Conservation (phyloP, 2,329 filamentous ascomycete species). For the Aspergillus brasiliensis region DNA sequence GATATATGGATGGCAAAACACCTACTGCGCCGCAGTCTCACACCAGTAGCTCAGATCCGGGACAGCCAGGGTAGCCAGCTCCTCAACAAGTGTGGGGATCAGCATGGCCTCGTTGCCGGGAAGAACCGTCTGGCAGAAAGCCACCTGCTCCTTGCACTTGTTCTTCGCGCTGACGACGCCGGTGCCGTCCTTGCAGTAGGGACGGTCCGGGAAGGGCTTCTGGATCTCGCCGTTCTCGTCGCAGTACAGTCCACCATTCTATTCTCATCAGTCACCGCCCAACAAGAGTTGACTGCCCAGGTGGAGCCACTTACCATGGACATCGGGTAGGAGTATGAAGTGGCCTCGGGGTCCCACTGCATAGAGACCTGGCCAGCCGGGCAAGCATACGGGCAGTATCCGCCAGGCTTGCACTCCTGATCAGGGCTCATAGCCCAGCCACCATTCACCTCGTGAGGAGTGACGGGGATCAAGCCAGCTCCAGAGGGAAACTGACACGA, state of each 20-base stretch:
- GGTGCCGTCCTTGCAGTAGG: slow-evolving; percentile 71
- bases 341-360: slow-evolving; percentile 74
- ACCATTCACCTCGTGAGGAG: slow-evolving; percentile 64
- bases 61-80: slow-evolving; percentile 65
- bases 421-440: slow-evolving; percentile 82
- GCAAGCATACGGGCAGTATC: slow-evolving; percentile 76
- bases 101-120: slow-evolving; percentile 82
- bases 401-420: slow-evolving; percentile 66
- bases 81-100: slow-evolving; percentile 70
- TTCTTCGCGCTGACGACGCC: slow-evolving; percentile 68
- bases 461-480: slow-evolving; percentile 68
- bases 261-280: slow-evolving; percentile 16
- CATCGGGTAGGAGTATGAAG: slow-evolving; percentile 65
- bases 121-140: slow-evolving; percentile 78
- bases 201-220: slow-evolving; percentile 68
- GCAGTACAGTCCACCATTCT: slow-evolving; percentile 77
- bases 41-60: slow-evolving; percentile 72
- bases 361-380: slow-evolving; percentile 73
- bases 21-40: slow-evolving; percentile 72
- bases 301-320: slow-evolving; percentile 65
- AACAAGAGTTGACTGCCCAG: background rate
- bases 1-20: slow-evolving; percentile 15
- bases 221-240: slow-evolving; percentile 64
- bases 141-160: slow-evolving; percentile 61
- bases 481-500: slow-evolving; percentile 68